These are phyloP conservation scores for Nicotiana noctiflora DNA, from an alignment of 257 asterid genomes.

Conservation along the genomic window DNA sequence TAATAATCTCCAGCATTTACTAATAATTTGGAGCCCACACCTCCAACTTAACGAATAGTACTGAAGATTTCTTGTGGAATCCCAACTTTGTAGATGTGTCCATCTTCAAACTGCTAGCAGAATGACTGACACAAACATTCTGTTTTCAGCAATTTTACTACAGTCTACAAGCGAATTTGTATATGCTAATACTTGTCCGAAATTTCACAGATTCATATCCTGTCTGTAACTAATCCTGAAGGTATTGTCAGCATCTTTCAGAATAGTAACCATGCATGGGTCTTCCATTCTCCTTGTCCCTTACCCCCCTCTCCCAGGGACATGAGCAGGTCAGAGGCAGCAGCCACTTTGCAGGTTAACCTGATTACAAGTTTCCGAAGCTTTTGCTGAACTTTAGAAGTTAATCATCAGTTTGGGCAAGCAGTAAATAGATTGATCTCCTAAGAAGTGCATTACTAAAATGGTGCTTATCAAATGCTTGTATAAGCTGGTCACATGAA, in stretches of 20 bases:
- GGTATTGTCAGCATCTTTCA: background rate
- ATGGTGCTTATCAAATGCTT: background rate
- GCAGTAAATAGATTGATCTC: background rate
- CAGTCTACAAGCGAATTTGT: background rate
- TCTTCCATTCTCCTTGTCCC: background rate
- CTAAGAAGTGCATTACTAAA: background rate
- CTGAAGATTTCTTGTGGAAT: background rate
- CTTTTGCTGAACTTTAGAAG: background rate
- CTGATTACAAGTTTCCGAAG: background rate
- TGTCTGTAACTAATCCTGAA: background rate
- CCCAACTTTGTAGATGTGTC: background rate
- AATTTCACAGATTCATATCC: background rate
- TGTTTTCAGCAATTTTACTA: background rate
- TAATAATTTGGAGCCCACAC: background rate
- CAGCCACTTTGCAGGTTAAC: background rate
- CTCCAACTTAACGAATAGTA: background rate
- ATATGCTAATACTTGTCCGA: background rate
- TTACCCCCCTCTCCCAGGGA: background rate
- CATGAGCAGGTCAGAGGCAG: background rate
- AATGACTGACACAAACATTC: background rate
- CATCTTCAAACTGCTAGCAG: background rate
- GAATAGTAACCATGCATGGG: background rate
- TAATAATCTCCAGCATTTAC: background rate
- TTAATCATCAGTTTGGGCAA: background rate
- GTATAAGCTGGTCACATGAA: background rate